Evolutionary conservation across 2,329 filamentous ascomycete genomes (phyloP), one percentile per base, ranked within the genome.

Genomic region (Monosporascus sp.): DNA sequence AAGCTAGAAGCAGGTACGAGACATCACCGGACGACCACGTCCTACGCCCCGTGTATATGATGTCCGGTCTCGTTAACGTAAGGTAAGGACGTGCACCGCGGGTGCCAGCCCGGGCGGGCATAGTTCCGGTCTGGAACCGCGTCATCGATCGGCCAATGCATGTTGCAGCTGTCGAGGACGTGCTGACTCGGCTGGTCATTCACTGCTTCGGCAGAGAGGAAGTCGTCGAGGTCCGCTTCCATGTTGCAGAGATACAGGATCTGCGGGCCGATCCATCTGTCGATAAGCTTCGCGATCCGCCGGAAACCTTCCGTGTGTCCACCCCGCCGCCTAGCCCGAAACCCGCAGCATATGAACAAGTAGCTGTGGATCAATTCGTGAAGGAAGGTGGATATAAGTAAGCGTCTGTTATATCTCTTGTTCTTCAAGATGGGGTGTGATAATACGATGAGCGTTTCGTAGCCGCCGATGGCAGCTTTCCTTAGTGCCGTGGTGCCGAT

Each of bases 331-430:
- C 77, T 71, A 0, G 82, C 82, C 44, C 76, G 73, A 63, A 83
- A 79, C 4, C 84, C 84, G 59, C 82, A 85, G 50, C 71, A 74
- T 53, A 87, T 78, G 58, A 87, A 87, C 17, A 87, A 71, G 62
- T 85, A 87, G 67, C 82, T 83, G 68, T 87, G 84, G 48, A 87
- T 83, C 60, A 86, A 77, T 68, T 87, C 84, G 63, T 87, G 84
- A 47, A 87, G 63, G 57, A 87, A 86, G 0, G 84, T 84, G 7
- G 80, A 82, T 48, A 87, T 84, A 51, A 87, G 74, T 17, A 87
- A 72, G 7, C 81, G 74, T 5, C 83, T 71, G 63, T 82, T 84
- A 65, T 83, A 87, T 48, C 72, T 74, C 15, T 68, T 73, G 57
- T 80, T 74, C 40, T 71, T 72, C n/a, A 86, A 73, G 15, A 86